Base-by-base conservation (phyloP, 1,284 basidiomycete genomes). In the Tilletia horrida region DNA sequence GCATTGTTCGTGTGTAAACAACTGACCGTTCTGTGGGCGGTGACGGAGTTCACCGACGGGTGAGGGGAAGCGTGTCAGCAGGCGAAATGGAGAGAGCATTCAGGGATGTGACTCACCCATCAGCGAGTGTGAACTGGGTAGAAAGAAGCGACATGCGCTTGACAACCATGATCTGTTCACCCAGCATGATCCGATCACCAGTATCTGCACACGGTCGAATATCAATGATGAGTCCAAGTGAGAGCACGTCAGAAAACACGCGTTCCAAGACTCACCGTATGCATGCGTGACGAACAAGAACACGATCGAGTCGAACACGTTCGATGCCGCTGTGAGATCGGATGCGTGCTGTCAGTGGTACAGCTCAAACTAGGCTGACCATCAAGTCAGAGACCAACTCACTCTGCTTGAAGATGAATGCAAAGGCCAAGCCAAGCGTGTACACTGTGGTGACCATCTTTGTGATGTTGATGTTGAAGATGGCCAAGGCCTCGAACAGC, bases 271-370 rank as follows among this genome's bases (percentile, higher is more conserved):
- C 55, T 59, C 55, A 59, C 55, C 55, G 63, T 77, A 79, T 7
- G 78, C 76, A 62, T 80, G 78, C 13, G 78, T 78, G 70, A 80
- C 69, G 40, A 80, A 78, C 50, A 79, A 67, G 68, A 80, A 80
- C 64, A 80, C 74, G 71, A 80, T 80, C 48, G 76, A 78, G 68
- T 80, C 78, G 45, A 80, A 80, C 23, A 80, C 71, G 48, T 79
- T 78, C 67, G 73, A 70, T 18, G 77, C 77, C 9, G 76, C 75
- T 65, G 55, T 3, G 35, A 40, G 55, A 59, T 7, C 29, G 29
- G 1, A 35, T 40, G 4, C 35, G 11, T 11, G 11, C 35, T 40
- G 35, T 40, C 35, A 40, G 35, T 11, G 35, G 11, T 40, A 11
- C 35, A n/a, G n/a, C n/a, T n/a, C n/a, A n/a, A n/a, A n/a, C n/a